These are phyloP conservation scores for Trametes gibbosa DNA, from an alignment of 768 basidiomycete genomes.

Conservation along the genomic window DNA sequence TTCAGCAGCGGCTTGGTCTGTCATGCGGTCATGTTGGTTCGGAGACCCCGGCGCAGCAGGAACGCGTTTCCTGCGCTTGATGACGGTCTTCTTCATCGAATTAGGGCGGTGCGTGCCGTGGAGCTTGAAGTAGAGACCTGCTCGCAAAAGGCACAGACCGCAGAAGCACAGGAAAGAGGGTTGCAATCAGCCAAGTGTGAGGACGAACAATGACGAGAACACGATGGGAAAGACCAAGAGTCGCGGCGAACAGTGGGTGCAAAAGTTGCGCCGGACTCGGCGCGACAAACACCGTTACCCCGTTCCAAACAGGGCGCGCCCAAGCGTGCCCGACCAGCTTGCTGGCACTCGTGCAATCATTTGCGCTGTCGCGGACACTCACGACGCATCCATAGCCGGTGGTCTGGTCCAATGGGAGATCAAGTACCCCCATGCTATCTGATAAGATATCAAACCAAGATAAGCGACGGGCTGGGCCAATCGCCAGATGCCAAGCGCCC, in stretches of 20 bases:
- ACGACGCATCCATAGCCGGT: slow-evolving; percentile 2
- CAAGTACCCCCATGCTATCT: slow-evolving; percentile 29
- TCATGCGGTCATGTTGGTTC: slow-evolving; percentile 46
- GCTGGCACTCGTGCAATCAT: slow-evolving; percentile 8
- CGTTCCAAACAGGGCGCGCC: not conserved
- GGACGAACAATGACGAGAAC: not conserved
- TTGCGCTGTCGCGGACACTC: slow-evolving; percentile 9
- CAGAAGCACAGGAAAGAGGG: not conserved
- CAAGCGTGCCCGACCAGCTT: not conserved
- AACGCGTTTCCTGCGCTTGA: slow-evolving; percentile 96
- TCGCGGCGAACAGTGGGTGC: not conserved
- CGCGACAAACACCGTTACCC: not conserved
- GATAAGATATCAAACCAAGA: slow-evolving; percentile 37
- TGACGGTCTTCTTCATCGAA: slow-evolving; percentile 98
- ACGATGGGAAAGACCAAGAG: slow-evolving; percentile 3
- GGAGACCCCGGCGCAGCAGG: slow-evolving; percentile 65
- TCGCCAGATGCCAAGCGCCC: slow-evolving; percentile 3
- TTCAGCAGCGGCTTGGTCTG: slow-evolving; percentile 88
- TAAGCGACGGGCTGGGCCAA: slow-evolving; percentile 18
- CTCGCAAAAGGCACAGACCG: too few species aligned
- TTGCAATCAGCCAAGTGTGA: slow-evolving; percentile 5
- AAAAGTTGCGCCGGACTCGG: not conserved
- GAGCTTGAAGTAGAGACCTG: slow-evolving; percentile 97
- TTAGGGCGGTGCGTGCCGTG: slow-evolving; percentile 97
- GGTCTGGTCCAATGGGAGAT: slow-evolving; percentile 12